These are phyloP conservation scores for Dendryphion nanum DNA, from an alignment of 2,329 filamentous ascomycete genomes.

Conservation along the genomic window DNA sequence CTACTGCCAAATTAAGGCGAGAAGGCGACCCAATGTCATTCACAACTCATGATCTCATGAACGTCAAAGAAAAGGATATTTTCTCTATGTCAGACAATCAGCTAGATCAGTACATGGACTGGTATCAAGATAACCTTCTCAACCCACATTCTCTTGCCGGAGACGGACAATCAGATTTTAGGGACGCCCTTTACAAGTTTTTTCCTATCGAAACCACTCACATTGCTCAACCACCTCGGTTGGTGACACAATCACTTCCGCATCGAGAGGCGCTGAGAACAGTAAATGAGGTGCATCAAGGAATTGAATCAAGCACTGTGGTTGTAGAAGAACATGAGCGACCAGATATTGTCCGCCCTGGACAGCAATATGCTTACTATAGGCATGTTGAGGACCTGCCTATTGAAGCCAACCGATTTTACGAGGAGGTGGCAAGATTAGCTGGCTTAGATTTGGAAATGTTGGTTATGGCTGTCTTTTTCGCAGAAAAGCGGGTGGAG, in stretches of 20 bases:
- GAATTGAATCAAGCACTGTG: constrained; percentile 39
- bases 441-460: constrained; percentile 51
- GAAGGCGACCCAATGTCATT: constrained; percentile 10
- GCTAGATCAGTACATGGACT: constrained; percentile 75
- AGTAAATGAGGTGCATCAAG: constrained; percentile 44
- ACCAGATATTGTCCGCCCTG: constrained; percentile 40
- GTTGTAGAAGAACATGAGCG: constrained; percentile 36
- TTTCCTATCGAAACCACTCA: constrained; percentile 36
- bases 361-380: constrained; percentile 52
- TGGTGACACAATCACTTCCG: constrained; percentile 24
- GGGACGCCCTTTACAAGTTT: constrained; percentile 40
- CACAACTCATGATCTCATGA: constrained; percentile 48
- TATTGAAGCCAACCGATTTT: constrained; percentile 47
- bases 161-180: constrained; percentile 43
- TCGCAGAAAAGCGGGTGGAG: constrained; percentile 44
- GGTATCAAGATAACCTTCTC: constrained; percentile 69
- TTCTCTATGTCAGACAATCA: constrained; percentile 60
- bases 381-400: constrained; percentile 49
- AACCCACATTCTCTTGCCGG: constrained; percentile 24
- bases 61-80: constrained; percentile 61
- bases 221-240: not conserved
- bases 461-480: constrained; percentile 51
- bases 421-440: constrained; percentile 50
- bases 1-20: constrained; percentile 3
- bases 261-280: constrained; percentile 18